Evolutionary conservation across 257 asterid genomes (phyloP).

Genomic region (Penstemon barbatus): DNA sequence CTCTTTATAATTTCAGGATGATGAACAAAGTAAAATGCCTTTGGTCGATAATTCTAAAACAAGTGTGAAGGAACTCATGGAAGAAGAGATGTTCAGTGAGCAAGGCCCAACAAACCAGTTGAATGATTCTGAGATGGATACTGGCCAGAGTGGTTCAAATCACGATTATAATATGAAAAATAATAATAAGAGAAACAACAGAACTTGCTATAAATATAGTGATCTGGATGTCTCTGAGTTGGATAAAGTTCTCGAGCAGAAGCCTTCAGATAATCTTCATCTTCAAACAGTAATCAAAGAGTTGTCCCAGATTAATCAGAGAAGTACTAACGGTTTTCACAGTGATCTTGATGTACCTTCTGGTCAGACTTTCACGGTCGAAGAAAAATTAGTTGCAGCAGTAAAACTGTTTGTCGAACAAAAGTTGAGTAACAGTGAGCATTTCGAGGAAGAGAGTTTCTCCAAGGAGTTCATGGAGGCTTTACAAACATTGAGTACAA

Average conservation of each 20-base stretch:
- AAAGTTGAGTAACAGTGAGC: slow-evolving; percentile 40
- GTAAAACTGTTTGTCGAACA: slow-evolving; percentile 62
- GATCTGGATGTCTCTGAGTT: slow-evolving; percentile 46
- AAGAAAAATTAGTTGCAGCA: slow-evolving; percentile 66
- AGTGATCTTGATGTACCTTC: slow-evolving; percentile 36
- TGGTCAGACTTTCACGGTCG: slow-evolving; percentile 35
- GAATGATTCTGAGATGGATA: slow-evolving; percentile 38
- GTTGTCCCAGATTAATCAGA: slow-evolving; percentile 40
- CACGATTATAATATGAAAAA: slow-evolving; percentile 39
- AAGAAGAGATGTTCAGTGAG: slow-evolving; percentile 77
- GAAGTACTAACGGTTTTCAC: slow-evolving; percentile 32
- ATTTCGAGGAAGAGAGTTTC: slow-evolving; percentile 50
- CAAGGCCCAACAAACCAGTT: slow-evolving; percentile 35
- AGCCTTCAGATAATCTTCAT: slow-evolving; percentile 44
- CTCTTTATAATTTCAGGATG: slow-evolving; percentile 42
- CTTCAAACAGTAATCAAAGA: slow-evolving; percentile 55
- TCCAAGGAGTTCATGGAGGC: slow-evolving; percentile 73
- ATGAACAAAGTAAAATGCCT: slow-evolving; percentile 39
- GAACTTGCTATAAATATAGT: slow-evolving; percentile 35
- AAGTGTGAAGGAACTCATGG: slow-evolving; percentile 93
- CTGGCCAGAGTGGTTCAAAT: slow-evolving; percentile 32
- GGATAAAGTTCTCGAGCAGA: slow-evolving; percentile 37
- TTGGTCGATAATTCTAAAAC: slow-evolving; percentile 43
- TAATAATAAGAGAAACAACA: slow-evolving; percentile 40
- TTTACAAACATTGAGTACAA: slow-evolving; percentile 49